A percentile compares a stretch with the other conserved stretches of the same genome.
Evolutionary conservation across 2,329 filamentous ascomycete genomes (phyloP).

Genomic region (Alternaria brassicicola): DNA sequence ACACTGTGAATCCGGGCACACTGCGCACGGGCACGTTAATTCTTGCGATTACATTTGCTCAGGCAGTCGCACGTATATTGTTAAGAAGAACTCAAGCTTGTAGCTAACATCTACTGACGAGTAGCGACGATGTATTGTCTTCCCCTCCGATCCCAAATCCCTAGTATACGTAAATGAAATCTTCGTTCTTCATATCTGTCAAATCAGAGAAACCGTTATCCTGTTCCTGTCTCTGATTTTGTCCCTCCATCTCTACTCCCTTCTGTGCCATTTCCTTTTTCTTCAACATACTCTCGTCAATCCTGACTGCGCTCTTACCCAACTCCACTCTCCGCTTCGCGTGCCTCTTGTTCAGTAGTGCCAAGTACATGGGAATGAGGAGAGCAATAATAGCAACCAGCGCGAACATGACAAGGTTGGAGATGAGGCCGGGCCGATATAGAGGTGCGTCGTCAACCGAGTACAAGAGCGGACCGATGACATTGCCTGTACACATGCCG

Average conservation of each 20-base stretch:
- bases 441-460: slow-evolving; percentile 43
- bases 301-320: slow-evolving; percentile 36
- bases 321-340: slow-evolving; percentile 37
- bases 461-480: slow-evolving; percentile 47
- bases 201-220: slow-evolving; percentile 28
- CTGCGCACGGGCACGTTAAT: too few species aligned
- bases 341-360: slow-evolving; percentile 40
- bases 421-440: slow-evolving; percentile 44
- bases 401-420: slow-evolving; percentile 45
- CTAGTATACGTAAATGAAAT: slow-evolving; percentile 19
- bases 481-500: slow-evolving; percentile 48
- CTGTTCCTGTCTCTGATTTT: slow-evolving; percentile 7
- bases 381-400: slow-evolving; percentile 36
- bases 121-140: background rate
- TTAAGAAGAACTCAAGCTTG: background rate
- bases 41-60: background rate
- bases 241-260: slow-evolving; percentile 20
- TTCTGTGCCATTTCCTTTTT: slow-evolving; percentile 27
- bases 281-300: slow-evolving; percentile 47
- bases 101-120: background rate
- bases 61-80: background rate
- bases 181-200: slow-evolving; percentile 31
- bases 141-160: background rate
- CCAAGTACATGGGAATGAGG: slow-evolving; percentile 41
- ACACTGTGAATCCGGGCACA: too few species aligned